Evolutionary conservation across 2,329 filamentous ascomycete species (phyloP), one percentile per base, ranked within the genome.

Genomic region (Aureobasidium namibiae): DNA sequence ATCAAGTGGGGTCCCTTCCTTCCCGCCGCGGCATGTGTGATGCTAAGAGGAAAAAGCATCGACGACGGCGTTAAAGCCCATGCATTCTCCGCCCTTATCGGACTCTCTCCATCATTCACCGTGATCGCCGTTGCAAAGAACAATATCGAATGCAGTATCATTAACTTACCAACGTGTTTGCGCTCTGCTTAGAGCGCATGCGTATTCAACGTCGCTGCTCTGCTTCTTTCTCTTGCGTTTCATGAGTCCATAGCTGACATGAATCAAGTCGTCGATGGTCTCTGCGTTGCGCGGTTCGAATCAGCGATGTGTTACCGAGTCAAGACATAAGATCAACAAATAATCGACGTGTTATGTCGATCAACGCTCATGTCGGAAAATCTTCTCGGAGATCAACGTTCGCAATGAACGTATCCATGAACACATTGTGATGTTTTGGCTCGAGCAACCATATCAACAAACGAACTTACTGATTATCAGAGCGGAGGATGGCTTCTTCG

Each of bases 181-280:
- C 14, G 70, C 70, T 63, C 80, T 82, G 56, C 78, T 81, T 31
- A 92, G 75, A 21, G 76, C 75, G 66, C 85, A 89, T 14, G 75
- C 70, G 63, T 85, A 87, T 18, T 71, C 54, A 29, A 65, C 65
- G 60, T 66, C 68, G 60, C 65, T 69, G 49, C 63, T 69, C 49
- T 66, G 72, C 60, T 73, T 74, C 61, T 74, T 75, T 57, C 72
- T 70, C 41, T 60, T 63, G 62, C 83, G 81, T 26, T 83, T 84
- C 63, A 92, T 77, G 33, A 90, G 77, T 9, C 81, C 72, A 63
- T 80, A 83, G 0, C 85, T 85, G 3, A 89, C 80, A 16, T 84
- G 80, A 18, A 87, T 78, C 16, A 92, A 73, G 60, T 85, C 86
- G 38, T 78, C 73, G 45, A 94, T 82, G 0, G 88, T 87, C 60